Evolutionary conservation across 148 eudicot genomes (phyloP).

Genomic region (Vaccinium darrowii): DNA sequence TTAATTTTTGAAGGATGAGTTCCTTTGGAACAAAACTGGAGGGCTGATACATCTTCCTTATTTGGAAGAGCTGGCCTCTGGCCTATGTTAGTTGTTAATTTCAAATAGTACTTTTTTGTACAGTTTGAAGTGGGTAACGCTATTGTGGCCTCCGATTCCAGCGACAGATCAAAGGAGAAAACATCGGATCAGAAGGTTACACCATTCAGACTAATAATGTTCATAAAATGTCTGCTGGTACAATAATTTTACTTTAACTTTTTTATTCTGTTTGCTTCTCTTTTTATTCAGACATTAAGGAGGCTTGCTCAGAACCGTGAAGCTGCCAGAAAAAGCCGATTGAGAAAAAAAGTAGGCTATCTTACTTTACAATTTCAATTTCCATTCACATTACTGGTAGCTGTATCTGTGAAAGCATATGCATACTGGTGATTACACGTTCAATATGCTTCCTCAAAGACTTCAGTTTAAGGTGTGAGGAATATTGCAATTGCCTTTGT

Average conservation of each 20-base stretch:
- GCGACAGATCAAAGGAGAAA: slow-evolving; percentile 89
- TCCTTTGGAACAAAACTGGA: neutral
- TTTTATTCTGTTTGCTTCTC: neutral
- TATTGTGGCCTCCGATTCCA: slow-evolving; percentile 66
- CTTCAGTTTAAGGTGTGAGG: neutral
- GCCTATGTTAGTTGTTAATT: neutral
- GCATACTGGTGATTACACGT: neutral
- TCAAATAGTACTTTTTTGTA: slow-evolving; percentile 13
- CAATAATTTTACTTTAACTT: neutral
- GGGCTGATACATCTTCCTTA: neutral
- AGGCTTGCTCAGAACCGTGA: slow-evolving; percentile 97
- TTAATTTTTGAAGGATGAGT: neutral
- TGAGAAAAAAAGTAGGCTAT: slow-evolving; percentile 73
- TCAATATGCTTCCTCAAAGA: neutral
- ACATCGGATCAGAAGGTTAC: slow-evolving; percentile 76
- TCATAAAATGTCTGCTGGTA: neutral
- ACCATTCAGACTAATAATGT: neutral
- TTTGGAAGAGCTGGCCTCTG: neutral
- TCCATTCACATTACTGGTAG: neutral
- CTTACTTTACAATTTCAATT: neutral
- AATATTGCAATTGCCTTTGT: neutral
- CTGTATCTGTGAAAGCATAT: neutral
- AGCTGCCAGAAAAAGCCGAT: slow-evolving; percentile 94
- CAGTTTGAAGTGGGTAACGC: slow-evolving; percentile 68
- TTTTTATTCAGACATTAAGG: slow-evolving; percentile 64